Base-by-base conservation (phyloP, 2,329 filamentous ascomycete species). In the Claviceps arundinis region DNA sequence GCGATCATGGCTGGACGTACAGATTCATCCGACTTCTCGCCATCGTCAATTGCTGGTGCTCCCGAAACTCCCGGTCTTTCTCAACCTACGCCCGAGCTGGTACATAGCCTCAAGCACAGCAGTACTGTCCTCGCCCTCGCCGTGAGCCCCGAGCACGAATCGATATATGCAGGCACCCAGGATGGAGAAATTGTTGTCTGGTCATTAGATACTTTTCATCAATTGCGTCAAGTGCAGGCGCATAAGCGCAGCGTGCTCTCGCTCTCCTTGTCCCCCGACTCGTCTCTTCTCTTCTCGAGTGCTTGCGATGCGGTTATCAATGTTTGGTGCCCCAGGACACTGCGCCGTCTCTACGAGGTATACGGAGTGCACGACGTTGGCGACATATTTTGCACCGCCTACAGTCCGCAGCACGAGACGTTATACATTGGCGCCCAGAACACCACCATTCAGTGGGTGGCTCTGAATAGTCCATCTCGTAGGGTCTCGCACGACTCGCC, bases 341-440 rank as follows among this genome's bases (percentile, higher is more conserved):
- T 95, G 65, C 78, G 77, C 52, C 82, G 86, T 30, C 75, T 93
- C 1, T 93, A 90, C 70, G 89, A 93, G 56, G 87, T 97, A 56
- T 95, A 95, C 72, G 94, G 89, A 56, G 85, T 84, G 48, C 91
- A 95, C 68, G 93, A 97, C 60, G 87, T 95, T 42, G 93, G 93
- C 54, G 93, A 98, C 70, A 82, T 98, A 54, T 97, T 97, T 66
- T 95, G 89, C 59, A 84, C 95, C n/a, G 85, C 85, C 1, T 96
- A 95, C 67, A 95, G 89, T 4, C 72, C 81, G 6, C 77, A 82
- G 58, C 75, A 88, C 60, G 80, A 91, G 58, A 95, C 86, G 0
- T 77, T 95, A 4, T 97, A 95, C 65, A 79, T 95, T 44, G 93
- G 93, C 53, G 88, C 89, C 0, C 93, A 97, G 64, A 96, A 97